These are phyloP conservation scores for Barnettozyma siamensis DNA, from an alignment of 805 yeast species.

Conservation along the genomic window DNA sequence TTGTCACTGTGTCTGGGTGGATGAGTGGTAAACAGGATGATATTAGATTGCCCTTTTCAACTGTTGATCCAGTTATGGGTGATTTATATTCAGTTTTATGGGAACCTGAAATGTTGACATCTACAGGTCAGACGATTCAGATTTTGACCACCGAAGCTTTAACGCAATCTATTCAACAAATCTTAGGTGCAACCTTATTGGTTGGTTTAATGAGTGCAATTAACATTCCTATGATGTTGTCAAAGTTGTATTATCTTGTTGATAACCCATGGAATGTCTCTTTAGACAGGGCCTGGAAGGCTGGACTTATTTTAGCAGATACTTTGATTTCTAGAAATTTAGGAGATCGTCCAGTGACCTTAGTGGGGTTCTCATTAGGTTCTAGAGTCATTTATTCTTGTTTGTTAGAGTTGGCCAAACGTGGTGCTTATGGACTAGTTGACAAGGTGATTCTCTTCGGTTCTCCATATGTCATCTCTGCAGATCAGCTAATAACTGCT, in stretches of 20 bases:
- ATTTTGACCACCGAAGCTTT: conserved; percentile 92
- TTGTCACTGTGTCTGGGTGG: conserved; percentile 95
- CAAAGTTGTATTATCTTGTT: conserved; percentile 80
- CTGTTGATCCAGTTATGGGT: conserved; percentile 97
- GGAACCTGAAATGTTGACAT: conserved; percentile 97
- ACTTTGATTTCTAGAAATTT: conserved; percentile 80
- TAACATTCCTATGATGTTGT: conserved; percentile 85
- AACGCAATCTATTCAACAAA: conserved; percentile 90
- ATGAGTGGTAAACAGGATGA: conserved; percentile 94
- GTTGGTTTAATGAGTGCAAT: conserved; percentile 89
- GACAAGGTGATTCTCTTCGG: conserved; percentile 89
- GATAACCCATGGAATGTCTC: conserved; percentile 99
- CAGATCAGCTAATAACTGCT: conserved; percentile 71
- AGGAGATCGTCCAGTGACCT: conserved; percentile 87
- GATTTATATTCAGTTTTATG: conserved; percentile 86
- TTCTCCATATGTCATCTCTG: conserved; percentile 74
- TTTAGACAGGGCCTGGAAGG: conserved; percentile 94
- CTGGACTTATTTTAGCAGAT: conserved; percentile 88
- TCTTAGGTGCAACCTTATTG: conserved; percentile 84
- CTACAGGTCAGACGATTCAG: conserved; percentile 93
- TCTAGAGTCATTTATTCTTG: conserved; percentile 91
- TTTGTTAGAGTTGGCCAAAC: conserved; percentile 73
- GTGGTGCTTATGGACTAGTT: conserved; percentile 81
- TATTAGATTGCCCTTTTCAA: conserved; percentile 90
- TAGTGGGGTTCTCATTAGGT: conserved; percentile 92